phyloP scores from a whole-genome alignment of 257 asterid species.

The Fraxinus americana region DNA sequence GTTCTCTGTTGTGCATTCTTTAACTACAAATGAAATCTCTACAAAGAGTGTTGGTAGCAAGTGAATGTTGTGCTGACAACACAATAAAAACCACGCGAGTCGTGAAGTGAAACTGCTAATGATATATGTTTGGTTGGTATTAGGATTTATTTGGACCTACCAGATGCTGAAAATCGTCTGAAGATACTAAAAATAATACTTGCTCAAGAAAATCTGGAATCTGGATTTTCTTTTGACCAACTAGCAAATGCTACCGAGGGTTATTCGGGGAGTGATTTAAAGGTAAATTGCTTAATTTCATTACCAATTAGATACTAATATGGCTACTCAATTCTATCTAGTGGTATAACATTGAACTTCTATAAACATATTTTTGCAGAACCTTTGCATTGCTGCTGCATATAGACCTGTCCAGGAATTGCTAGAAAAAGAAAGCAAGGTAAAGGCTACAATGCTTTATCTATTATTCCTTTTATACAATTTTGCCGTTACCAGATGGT shows the following conservation, averaged over 20 bases:
- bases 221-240: constrained; percentile 66
- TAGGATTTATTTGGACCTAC: constrained; percentile 93
- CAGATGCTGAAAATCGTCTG: constrained; percentile 85
- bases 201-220: constrained; percentile 72
- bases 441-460: constrained; percentile 21
- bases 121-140: constrained; percentile 23
- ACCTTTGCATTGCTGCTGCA: constrained; percentile 93
- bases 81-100: not conserved
- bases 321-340: constrained; percentile 19
- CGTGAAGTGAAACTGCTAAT: constrained; percentile 15
- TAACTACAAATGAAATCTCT: constrained; percentile 6
- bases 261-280: constrained; percentile 96
- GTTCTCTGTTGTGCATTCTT: not conserved
- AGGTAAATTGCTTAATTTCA: constrained; percentile 52
- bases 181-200: constrained; percentile 86
- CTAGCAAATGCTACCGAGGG: constrained; percentile 97
- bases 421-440: constrained; percentile 75
- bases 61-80: not conserved
- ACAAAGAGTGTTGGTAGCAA: not conserved
- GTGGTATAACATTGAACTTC: constrained; percentile 4
- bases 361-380: constrained; percentile 46
- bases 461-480: constrained; percentile 2
- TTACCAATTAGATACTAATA: not conserved
- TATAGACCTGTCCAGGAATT: constrained; percentile 94
- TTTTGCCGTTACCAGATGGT: not conserved